Base-by-base conservation (phyloP, 345 rosid species). In the Leavenworthia alabamica region DNA sequence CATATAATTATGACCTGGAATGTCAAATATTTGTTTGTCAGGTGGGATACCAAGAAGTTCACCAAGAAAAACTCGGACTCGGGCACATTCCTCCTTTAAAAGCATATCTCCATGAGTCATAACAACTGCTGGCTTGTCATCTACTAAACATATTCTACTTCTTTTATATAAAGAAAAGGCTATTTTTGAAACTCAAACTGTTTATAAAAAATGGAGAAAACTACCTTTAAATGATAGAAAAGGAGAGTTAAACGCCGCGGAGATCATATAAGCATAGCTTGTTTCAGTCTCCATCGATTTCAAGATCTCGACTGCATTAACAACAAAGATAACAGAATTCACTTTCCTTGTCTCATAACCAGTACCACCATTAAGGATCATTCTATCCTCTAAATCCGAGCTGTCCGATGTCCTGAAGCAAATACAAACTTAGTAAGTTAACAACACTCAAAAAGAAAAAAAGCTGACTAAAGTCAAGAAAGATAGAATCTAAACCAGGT, bases 31-130 rank as follows among this genome's bases (percentile, higher is more conserved):
- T 56, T 90, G 93, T 72, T 74, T 81, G 20, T 77, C 66, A 4
- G 94, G 93, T 43, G 83, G 85, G 59, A 90, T 72, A 60, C 90
- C 83, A 1, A 87, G 80, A 45, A 85, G 78, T 72, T 81, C 86
- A 52, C 97, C 97, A 41, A 87, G 69, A 64, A 76, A 59, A 37
- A 75, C 69, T 24, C 81, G 79, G 20, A 77, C 49, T 29, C 75
- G 82, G 48, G 78, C 81, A 24, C 94, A 88, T 13, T 82, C 86
- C 49, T 70, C 33, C 6, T 62, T 42, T 13, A 81, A 81, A 66
- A 90, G 89, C 14, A 85, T 52, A 79, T 90, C 90, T 4, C 97
- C 93, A 37, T 83, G 96, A n/a, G 93, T 87, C 42, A 87, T 68
- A 60, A 81, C 87, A n/a, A 90, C 77, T 56, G 63, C 90, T 69